Evolutionary conservation across 1,139 yeast species (phyloP), one percentile per base, ranked within the genome.

Genomic region (Komagataea norvegica): DNA sequence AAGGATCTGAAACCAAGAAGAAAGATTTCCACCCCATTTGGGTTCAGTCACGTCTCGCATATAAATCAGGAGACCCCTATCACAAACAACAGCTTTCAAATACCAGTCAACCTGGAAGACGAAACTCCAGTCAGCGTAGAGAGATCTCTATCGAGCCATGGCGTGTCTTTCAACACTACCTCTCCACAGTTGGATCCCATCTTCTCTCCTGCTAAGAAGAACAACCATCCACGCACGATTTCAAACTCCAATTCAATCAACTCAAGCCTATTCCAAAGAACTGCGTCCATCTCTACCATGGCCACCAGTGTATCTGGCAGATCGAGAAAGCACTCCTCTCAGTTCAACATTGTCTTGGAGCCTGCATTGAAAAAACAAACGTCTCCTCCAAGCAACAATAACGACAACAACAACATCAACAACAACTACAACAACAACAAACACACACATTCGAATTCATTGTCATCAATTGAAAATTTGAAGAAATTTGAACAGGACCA

Each of bases 11-110:
- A 28, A 19, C 31, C 18, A 18, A 42, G 42, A 32, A 40, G 33
- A 3, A 48, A 49, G 38, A 51, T 51, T 11, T 51, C 56, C 3
- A 52, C 56, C 1, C 57, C 57, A 2, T 53, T 46, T 31, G 54
- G 43, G 0, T 53, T 53, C 35, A 47, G 44, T 8, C 57, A 53
- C 29, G 45, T 53, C 30, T 45, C 50, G 6, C 57, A 53, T 28
- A 44, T 40, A 16, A 46, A 46, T 22, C 33, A 32, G 9, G 37
- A 37, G 10, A 16, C 43, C 5, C 36, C 48, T 8, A 43, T 43
- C 25, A 42, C 51, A 3, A 38, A 45, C 29, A 41, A 25, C 19
- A 26, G 43, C 1, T 43, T 41, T 31, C 45, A 43, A 20, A 36
- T 41, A 21, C 44, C 38, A 8, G 18, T n/a, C n/a, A 27, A 18